Conservation (phyloP, 2,329 filamentous ascomycete species). For the Malbranchea zuffiana region DNA sequence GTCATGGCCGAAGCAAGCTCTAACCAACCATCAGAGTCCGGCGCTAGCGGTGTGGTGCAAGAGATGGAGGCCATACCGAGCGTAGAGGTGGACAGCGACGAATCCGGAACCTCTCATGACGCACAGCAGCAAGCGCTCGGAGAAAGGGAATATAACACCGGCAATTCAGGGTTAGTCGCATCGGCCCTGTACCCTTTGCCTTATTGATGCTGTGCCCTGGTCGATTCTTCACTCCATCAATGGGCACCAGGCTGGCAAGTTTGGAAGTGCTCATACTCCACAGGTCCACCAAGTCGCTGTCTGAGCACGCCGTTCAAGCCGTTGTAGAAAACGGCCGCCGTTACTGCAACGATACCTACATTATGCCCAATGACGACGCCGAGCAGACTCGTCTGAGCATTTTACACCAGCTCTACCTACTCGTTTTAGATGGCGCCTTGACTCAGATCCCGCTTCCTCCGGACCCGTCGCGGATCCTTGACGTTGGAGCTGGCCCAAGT, state of each 20-base stretch:
- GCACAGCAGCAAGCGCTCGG: background rate
- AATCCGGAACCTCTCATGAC: background rate
- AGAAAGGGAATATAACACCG: background rate
- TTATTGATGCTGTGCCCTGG: background rate
- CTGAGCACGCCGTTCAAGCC: constrained; percentile 39
- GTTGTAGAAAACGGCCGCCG: constrained; percentile 50
- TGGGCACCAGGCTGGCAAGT: background rate
- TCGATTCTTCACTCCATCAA: background rate
- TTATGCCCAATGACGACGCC: constrained; percentile 55
- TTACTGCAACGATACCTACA: constrained; percentile 52
- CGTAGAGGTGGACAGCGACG: background rate
- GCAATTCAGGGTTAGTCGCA: background rate
- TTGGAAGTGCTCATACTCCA: constrained; percentile 12
- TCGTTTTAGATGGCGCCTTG: constrained; percentile 26
- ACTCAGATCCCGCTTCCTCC: constrained; percentile 24
- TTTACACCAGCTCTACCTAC: constrained; percentile 52
- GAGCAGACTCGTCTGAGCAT: constrained; percentile 54
- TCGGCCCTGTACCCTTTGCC: background rate
- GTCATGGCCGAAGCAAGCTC: constrained; percentile 12
- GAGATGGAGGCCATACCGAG: background rate
- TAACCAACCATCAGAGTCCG: background rate
- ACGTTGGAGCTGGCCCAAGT: constrained; percentile 41
- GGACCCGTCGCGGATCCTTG: constrained; percentile 24
- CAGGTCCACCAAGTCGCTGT: constrained; percentile 29
- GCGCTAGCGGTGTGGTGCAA: background rate